Evolutionary conservation across 2,329 filamentous ascomycete species (phyloP).

Genomic region (Phyllosticta citrichinensis): DNA sequence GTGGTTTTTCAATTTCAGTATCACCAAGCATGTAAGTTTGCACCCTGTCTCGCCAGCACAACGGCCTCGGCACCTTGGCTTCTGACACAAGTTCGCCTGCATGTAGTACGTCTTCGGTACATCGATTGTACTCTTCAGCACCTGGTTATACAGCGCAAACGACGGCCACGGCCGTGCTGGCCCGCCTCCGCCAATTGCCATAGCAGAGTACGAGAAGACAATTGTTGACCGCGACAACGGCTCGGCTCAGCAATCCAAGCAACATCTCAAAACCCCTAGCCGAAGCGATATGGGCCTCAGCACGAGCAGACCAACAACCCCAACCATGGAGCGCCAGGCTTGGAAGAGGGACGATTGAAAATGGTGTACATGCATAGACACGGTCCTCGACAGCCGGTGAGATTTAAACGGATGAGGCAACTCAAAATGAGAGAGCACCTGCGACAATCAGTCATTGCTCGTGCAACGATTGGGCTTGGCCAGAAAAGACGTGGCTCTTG

Average conservation of each 20-base stretch:
- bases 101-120: conserved; percentile 73
- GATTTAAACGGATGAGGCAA: not conserved
- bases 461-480: not conserved
- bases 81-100: conserved; percentile 10
- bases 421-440: not conserved
- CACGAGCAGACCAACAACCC: conserved; percentile 18
- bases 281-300: not conserved
- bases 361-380: not conserved
- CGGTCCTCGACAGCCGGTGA: not conserved
- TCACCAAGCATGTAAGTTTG: conserved; percentile 53
- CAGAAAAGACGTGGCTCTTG: not conserved
- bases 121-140: conserved; percentile 65
- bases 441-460: not conserved
- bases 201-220: conserved; percentile 70
- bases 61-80: not conserved
- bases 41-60: not conserved
- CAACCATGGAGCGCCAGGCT: conserved; percentile 12
- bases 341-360: conserved; percentile 9
- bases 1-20: conserved; percentile 70
- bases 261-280: conserved; percentile 1
- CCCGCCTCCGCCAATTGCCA: conserved; percentile 55
- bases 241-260: conserved; percentile 1
- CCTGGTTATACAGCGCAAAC: conserved; percentile 71
- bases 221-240: conserved; percentile 39
- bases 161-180: conserved; percentile 36